These are phyloP conservation scores for Amaranthus cruentus DNA, from an alignment of 148 eudicot genomes.

Conservation along the genomic window DNA sequence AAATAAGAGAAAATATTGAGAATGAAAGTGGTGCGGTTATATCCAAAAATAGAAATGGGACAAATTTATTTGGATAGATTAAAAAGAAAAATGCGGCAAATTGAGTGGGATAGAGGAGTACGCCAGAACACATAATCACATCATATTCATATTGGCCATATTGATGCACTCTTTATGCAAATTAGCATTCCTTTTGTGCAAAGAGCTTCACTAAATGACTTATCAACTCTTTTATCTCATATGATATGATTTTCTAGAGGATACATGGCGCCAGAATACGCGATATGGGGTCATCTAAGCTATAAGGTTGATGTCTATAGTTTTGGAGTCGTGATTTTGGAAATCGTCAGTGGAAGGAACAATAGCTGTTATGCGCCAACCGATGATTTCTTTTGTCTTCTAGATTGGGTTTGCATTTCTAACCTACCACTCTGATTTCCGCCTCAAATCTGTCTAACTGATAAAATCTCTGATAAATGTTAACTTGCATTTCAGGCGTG, in stretches of 20 bases:
- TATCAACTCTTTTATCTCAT: too few species aligned
- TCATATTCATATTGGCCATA: too few species aligned
- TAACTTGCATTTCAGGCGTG: conserved; percentile 19
- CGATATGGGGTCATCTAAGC: conserved; percentile 67
- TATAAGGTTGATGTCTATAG: conserved; percentile 78
- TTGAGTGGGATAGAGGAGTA: too few species aligned
- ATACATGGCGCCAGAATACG: conserved; percentile 82
- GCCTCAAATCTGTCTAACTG: too few species aligned
- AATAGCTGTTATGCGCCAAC: conserved; percentile 46
- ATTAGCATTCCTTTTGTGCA: background rate
- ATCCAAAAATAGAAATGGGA: too few species aligned
- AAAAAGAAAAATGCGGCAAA: too few species aligned
- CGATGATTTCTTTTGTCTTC: conserved; percentile 51
- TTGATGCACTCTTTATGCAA: too few species aligned
- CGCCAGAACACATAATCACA: too few species aligned
- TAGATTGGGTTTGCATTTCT: conserved; percentile 54
- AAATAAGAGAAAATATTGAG: too few species aligned
- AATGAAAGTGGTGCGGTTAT: too few species aligned
- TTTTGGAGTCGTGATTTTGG: conserved; percentile 61
- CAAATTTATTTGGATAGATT: too few species aligned
- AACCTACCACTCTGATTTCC: background rate
- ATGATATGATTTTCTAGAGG: conserved; percentile 34
- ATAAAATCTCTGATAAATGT: background rate
- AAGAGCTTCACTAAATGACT: background rate
- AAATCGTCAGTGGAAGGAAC: conserved; percentile 57